Evolutionary conservation across 495 filamentous ascomycete genomes (phyloP).

Genomic region (Neurospora cerealis): DNA sequence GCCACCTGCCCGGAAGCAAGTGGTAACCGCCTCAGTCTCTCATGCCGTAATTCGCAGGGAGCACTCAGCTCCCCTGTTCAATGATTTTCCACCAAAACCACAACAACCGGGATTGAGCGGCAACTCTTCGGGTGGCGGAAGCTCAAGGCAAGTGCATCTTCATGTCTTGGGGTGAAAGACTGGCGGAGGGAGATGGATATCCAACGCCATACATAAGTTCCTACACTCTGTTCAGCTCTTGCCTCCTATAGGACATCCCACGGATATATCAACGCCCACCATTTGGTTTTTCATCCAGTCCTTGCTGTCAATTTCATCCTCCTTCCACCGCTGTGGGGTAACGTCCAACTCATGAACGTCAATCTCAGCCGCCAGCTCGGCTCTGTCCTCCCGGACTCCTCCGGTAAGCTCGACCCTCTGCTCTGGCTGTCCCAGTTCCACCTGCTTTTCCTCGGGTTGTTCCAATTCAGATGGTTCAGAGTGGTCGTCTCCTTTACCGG

Average conservation of each 20-base stretch:
- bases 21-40: not conserved
- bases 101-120: not conserved
- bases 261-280: not conserved
- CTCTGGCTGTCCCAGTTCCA: not conserved
- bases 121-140: not conserved
- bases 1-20: not conserved
- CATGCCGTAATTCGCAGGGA: not conserved
- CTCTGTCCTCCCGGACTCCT: not conserved
- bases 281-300: not conserved
- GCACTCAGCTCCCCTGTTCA: not conserved
- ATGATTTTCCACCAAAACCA: not conserved
- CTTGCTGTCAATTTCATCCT: not conserved
- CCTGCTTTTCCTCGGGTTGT: not conserved
- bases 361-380: not conserved
- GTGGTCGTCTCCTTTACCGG: not conserved
- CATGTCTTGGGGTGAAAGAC: not conserved
- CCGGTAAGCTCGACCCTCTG: not conserved
- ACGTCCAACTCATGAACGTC: not conserved
- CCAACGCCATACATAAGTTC: not conserved
- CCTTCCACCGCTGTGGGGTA: not conserved
- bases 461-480: not conserved
- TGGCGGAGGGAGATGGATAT: not conserved
- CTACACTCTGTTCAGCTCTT: not conserved
- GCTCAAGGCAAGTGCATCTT: not conserved
- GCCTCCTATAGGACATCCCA: not conserved